Evolutionary conservation across 2,329 filamentous ascomycete genomes (phyloP).

Genomic region (Daldinia sp.): DNA sequence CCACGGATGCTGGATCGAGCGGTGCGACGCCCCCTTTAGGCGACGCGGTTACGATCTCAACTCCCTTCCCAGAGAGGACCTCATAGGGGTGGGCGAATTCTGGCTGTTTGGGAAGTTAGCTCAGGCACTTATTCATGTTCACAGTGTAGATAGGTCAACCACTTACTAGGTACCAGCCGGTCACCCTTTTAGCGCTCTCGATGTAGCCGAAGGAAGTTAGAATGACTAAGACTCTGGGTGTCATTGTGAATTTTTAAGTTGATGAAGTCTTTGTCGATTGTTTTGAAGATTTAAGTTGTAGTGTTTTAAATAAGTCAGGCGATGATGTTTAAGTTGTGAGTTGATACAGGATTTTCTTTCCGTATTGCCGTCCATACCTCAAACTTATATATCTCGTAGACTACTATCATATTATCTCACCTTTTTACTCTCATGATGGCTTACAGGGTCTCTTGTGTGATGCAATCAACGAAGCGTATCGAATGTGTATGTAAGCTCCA

Average conservation of each 20-base stretch:
- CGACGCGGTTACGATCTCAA: slow-evolving; percentile 69
- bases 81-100: slow-evolving; percentile 76
- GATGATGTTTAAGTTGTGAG: background rate
- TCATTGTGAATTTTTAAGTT: slow-evolving; percentile 54
- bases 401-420: background rate
- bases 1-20: slow-evolving; percentile 69
- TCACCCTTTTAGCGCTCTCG: slow-evolving; percentile 64
- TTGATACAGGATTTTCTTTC: background rate
- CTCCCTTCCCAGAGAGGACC: slow-evolving; percentile 63
- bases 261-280: background rate
- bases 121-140: background rate
- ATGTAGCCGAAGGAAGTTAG: slow-evolving; percentile 72
- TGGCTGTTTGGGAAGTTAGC: slow-evolving; percentile 55
- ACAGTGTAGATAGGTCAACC: background rate
- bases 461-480: background rate
- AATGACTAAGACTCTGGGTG: slow-evolving; percentile 75
- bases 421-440: background rate
- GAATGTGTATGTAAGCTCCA: slow-evolving; percentile 1
- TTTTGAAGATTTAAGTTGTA: background rate
- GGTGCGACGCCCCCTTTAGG: slow-evolving; percentile 72
- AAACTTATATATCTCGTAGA: background rate
- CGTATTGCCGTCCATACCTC: background rate
- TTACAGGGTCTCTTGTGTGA: background rate
- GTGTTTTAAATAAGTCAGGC: background rate
- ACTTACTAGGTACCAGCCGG: slow-evolving; percentile 77